Conservation (phyloP, 1,139 yeast genomes). For the Hansenula lynferdii region DNA sequence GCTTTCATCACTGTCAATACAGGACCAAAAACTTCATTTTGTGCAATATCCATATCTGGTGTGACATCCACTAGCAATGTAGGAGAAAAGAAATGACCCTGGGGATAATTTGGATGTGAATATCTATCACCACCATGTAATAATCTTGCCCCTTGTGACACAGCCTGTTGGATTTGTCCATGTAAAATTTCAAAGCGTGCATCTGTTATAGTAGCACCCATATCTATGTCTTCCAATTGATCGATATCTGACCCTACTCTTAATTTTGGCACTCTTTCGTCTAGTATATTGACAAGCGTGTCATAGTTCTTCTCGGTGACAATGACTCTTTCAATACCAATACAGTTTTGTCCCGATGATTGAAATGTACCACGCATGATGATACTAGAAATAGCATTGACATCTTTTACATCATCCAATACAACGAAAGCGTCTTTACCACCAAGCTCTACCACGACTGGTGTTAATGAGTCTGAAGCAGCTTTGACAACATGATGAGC, state of each 20-base stretch:
- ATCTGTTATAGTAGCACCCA: conserved; percentile 93
- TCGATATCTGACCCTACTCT: conserved; percentile 90
- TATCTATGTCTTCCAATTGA: conserved; percentile 81
- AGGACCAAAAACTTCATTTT: conserved; percentile 93
- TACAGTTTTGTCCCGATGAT: conserved; percentile 96
- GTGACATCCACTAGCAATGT: conserved; percentile 82
- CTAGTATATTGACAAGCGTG: conserved; percentile 48
- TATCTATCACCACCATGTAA: conserved; percentile 75
- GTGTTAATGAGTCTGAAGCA: conserved; percentile 81
- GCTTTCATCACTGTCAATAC: conserved; percentile 77
- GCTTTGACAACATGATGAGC: conserved; percentile 83
- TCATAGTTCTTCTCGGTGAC: conserved; percentile 68
- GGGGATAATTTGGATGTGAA: conserved; percentile 88
- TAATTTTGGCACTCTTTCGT: conserved; percentile 51
- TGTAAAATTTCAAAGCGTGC: conserved; percentile 66
- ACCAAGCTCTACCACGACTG: conserved; percentile 92
- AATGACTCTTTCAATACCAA: conserved; percentile 92
- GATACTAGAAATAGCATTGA: conserved; percentile 66
- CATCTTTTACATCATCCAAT: conserved; percentile 62
- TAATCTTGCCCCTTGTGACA: conserved; percentile 72
- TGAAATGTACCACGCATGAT: conserved; percentile 94
- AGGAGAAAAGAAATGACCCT: conserved; percentile 90
- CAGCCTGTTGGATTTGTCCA: conserved; percentile 66
- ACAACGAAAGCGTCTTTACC: conserved; percentile 92
- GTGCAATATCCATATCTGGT: conserved; percentile 71